A percentile compares a stretch with the other conserved stretches of the same genome.
Conservation (phyloP, 1,284 basidiomycete species). For the Fomes fomentarius region DNA sequence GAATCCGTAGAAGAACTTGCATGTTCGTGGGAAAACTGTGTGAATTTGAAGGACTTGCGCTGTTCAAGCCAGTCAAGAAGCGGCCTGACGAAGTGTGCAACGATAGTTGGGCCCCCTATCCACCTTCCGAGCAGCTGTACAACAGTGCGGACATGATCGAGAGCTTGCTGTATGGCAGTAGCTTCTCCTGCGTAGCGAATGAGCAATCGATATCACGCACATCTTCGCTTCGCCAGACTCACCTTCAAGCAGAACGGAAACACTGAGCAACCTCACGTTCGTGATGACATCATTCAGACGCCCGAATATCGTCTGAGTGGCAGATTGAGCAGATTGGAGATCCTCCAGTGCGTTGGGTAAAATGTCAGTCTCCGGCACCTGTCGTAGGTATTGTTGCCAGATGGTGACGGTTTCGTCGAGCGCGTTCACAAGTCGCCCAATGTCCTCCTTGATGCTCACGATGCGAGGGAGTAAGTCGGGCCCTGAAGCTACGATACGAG, state of each 20-base stretch:
- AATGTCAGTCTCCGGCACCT: constrained; percentile 5
- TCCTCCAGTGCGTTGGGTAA: constrained; percentile 12
- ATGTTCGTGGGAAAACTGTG: constrained; percentile 7
- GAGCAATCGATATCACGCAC: not conserved
- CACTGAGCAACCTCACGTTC: constrained; percentile 34
- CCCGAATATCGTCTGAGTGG: constrained; percentile 12
- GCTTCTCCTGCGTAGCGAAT: constrained; percentile 17
- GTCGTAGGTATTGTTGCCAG: constrained; percentile 19
- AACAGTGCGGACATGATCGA: constrained; percentile 20
- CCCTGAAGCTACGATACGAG: constrained; percentile 32
- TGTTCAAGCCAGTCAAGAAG: constrained; percentile 50
- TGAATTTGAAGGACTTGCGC: constrained; percentile 25
- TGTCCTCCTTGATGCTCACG: constrained; percentile 34
- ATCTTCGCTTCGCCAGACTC: no score
- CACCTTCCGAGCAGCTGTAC: constrained; percentile 34
- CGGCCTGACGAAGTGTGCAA: constrained; percentile 52
- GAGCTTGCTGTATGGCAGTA: constrained; percentile 10
- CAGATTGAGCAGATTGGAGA: constrained; percentile 8
- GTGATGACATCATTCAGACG: constrained; percentile 30
- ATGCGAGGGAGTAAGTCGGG: constrained; percentile 34
- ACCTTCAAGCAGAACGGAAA: constrained; percentile 43
- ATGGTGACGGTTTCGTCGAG: constrained; percentile 43
- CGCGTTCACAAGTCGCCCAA: constrained; percentile 40
- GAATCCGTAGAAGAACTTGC: constrained; percentile 12
- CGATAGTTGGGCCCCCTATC: constrained; percentile 42